Evolutionary conservation across 305 asterid species (phyloP), one percentile per base, ranked within the genome.

Genomic region (Fraxinus dipetala): DNA sequence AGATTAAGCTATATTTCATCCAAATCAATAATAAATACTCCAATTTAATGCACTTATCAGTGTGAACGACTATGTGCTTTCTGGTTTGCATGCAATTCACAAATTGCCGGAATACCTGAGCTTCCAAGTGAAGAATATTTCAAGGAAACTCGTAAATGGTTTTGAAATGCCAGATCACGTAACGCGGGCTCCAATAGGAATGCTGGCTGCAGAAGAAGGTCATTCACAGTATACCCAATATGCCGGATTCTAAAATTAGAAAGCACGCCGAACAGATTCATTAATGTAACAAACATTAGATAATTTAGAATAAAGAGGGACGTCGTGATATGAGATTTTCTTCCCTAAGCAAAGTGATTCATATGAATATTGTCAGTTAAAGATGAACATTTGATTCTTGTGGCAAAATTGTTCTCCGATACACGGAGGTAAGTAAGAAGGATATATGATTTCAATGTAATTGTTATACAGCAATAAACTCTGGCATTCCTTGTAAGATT

Each of bases 141-240:
- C 98, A 1, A 91, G 89, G 86, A 98, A 95, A 86, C 90, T 93
- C 0, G 95, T 94, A 4, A 97, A 94, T 86, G 97, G 98, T 43
- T 94, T 95, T 74, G 98, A 95, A 80, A 91, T 95, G 82, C 99
- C 98, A 22, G 98, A 95, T 90, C 93, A 90, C 32, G 98, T 95
- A 16, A 90, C 92, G 0, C 87, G 96, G 69, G 99, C 99, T 20
- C 98, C 99, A 1, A 95, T 94, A n/a, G 98, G 98, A 28, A 85
- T 87, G 92, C 98, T 93, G 87, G 82, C 97, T 61, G 81, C 97
- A 0, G 94, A 89, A 83, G 94, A 91, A 75, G 99, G 92, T 73
- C 94, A 94, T 82, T 31, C 96, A 11, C 95, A 85, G 14, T 94
- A 93, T 80, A 90, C 98, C 28, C 98, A 95, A 24, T 85, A 18